Evolutionary conservation across 1,284 basidiomycete species (phyloP), one percentile per base, ranked within the genome.

Genomic region (Ustilago hordei): DNA sequence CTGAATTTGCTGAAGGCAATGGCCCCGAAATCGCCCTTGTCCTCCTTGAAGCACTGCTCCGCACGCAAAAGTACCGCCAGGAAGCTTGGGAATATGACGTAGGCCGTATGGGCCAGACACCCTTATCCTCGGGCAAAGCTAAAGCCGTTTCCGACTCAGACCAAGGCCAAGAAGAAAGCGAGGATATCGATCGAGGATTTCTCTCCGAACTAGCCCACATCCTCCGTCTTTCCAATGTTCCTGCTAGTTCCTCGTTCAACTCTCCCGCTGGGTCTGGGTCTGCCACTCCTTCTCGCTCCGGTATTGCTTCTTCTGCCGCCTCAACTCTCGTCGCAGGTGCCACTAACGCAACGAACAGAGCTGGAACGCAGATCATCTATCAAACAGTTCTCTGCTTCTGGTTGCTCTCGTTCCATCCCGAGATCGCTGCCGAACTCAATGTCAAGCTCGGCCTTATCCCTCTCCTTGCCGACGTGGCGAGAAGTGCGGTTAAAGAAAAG

Each of bases 401-500:
- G 96, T 88, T 98, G 70, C 88, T 99, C 72, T 93, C 94, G 0
- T 99, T 98, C 79, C 93, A 98, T 86, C 89, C 91, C 79, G 90
- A 92, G 45, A 90, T 96, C 38, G 93, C 95, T 1, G 90, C 93
- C 74, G 90, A 93, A 64, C 91, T 98, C 80, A 94, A 97, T 87
- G 95, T 93, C 88, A 93, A 92, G 87, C 95, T 92, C 85, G 93
- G 95, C 81, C 90, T 98, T 48, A 91, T 98, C 77, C 92, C 94
- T n/a, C 88, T 94, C 19, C 89, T 99, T 41, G 92, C 92, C 43
- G 91, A 93, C 50, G 91, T 95, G 35, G 95, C 95, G 2, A 93
- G 95, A 86, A 90, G 88, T 19, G 95, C 95, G 1, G 93, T 94
- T 50, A 99, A 99, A 88, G 96, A 99, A 88, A 99, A 99, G 87